Evolutionary conservation across 2,329 filamentous ascomycete genomes (phyloP), one percentile per base, ranked within the genome.

Genomic region (Lachnellula willkommii): DNA sequence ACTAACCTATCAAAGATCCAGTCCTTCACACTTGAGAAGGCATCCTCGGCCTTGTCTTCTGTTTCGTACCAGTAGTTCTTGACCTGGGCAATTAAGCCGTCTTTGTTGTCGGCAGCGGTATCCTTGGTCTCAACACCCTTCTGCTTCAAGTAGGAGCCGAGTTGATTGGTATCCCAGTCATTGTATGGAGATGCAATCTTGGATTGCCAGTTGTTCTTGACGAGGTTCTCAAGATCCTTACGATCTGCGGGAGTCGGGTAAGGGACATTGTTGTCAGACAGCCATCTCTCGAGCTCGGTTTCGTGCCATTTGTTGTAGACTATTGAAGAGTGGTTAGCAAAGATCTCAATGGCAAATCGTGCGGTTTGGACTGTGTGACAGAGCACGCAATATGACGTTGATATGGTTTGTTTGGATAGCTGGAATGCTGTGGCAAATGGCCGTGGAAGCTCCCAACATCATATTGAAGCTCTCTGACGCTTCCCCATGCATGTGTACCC

Each of bases 261-360:
- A 9, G 93, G 90, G 56, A 99, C 80, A 71, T 92, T 84, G 75
- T 97, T 82, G 71, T 99, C 94, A 32, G 89, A 89, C 50, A 99
- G 84, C 94, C 94, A 99, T 68, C 92, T 84, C 77, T 99, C 93
- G 32, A 99, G 84, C 79, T 99, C 94, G 22, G 90, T 95, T 78
- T 97, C 87, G 68, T 97, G 93, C 94, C 94, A 99, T 73, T 94
- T 96, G 77, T 97, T 96, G 80, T 97, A 97, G 15, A 87, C 93
- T 96, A 69, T 49, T 57, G 57, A 60, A 60, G 58, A 69, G 61
- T 58, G 54, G 60, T 72, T 59, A 72, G 63, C 26, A 58, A 28
- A 24, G 3, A 17, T 5, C 36, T 42, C 12, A 9, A n/a, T 26
- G 7, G 7, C 9, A 32, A 3, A 11, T 42, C 5, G n/a, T 14